These are phyloP conservation scores for Vanderwaltozyma polyspora DNA, from an alignment of 805 yeast genomes.

Conservation along the genomic window DNA sequence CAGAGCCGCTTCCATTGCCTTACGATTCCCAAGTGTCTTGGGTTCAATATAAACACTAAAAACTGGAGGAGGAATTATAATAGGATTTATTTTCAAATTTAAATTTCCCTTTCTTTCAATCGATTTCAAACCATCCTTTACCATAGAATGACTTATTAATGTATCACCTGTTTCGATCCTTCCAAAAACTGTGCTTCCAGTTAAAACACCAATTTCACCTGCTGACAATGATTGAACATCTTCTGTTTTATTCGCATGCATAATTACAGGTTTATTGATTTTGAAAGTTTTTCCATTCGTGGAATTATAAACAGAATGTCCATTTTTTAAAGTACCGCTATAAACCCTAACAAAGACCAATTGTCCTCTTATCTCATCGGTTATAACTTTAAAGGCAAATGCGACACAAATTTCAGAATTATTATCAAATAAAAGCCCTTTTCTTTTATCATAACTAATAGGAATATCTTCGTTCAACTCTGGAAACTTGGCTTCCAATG, in stretches of 20 bases:
- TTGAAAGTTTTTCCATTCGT: conserved; percentile 56
- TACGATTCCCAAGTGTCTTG: conserved; percentile 64
- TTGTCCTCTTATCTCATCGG: conserved; percentile 72
- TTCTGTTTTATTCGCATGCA: conserved; percentile 82
- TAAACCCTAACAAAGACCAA: conserved; percentile 84
- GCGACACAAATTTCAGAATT: conserved; percentile 60
- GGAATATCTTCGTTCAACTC: conserved; percentile 33
- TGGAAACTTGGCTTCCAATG: conserved; percentile 52
- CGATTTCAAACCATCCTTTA: conserved; percentile 38
- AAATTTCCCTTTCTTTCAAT: conserved; percentile 30
- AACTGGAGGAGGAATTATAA: conserved; percentile 82
- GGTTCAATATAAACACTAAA: conserved; percentile 83
- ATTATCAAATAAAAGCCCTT: conserved; percentile 43
- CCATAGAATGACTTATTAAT: conserved; percentile 47
- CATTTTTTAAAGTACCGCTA: conserved; percentile 60
- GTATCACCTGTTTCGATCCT: conserved; percentile 84
- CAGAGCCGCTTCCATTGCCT: conserved; percentile 62
- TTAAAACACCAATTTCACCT: conserved; percentile 80
- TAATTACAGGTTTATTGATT: conserved; percentile 56
- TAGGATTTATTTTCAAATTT: conserved; percentile 52
- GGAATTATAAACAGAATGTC: conserved; percentile 54
- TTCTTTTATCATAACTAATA: conserved; percentile 29
- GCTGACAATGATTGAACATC: conserved; percentile 51
- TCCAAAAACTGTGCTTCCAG: conserved; percentile 32
- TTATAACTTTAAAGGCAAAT: conserved; percentile 81